Evolutionary conservation across 352 stramenopile species (phyloP), one percentile per base, ranked within the genome.

Genomic region (Globisporangium emineosum): DNA sequence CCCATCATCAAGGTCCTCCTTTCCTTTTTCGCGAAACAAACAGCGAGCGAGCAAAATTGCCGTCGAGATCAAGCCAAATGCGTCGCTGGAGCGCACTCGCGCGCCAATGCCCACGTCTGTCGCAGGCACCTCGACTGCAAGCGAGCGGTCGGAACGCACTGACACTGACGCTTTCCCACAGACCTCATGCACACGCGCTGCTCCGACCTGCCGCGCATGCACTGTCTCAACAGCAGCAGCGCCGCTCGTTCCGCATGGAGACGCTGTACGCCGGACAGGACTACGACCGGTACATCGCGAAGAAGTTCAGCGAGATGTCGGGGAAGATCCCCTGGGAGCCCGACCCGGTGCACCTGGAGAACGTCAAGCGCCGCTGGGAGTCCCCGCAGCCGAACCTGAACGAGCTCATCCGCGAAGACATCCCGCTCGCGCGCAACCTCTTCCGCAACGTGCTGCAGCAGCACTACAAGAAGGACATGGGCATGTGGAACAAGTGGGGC

Each of bases 401-500:
- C 60, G 84, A 91, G 57, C 69, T 96, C 27, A 88, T 96, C 63
- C 83, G 85, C 50, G 77, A 94, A 30, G 82, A 96, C 59, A 75
- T 94, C 7, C 77, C 79, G 7, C 69, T 79, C 8, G 87, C 87
- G 42, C 75, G 87, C 10, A 80, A 81, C 33, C 68, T 96, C 13
- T 96, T 96, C 68, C 81, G 85, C 15, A 89, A 89, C 52, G 80
- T 91, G 57, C 70, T 96, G 57, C 85, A 96, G 67, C 75, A 80
- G 54, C 70, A 86, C 35, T 96, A 96, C 69, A 66, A 73, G 6
- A 81, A 86, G 23, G 85, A 96, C 73, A 94, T 96, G 85, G 80
- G 76, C 67, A 96, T 96, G 87, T 96, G 87, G 87, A 96, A 96
- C 76, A 96, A 96, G 66, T 96, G 87, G 87, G 87, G 76, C 51